Evolutionary conservation across 2,329 filamentous ascomycete genomes (phyloP).

Genomic region (Aspergillus sp.): DNA sequence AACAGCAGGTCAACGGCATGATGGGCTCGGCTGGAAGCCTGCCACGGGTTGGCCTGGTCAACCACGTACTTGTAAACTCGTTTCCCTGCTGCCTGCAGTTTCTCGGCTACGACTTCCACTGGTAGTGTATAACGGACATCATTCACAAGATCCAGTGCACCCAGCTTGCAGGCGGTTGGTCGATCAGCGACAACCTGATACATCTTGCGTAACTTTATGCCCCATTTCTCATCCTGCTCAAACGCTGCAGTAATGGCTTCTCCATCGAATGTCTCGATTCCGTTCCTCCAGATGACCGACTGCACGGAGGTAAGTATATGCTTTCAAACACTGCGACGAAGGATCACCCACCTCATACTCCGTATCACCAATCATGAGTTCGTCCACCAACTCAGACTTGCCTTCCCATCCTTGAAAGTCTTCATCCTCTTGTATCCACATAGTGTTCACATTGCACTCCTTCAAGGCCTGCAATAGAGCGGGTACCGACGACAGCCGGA

Average conservation of each 20-base stretch:
- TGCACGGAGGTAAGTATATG: slow-evolving; percentile 17
- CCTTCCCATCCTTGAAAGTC: slow-evolving; percentile 42
- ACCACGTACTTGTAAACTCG: slow-evolving; percentile 45
- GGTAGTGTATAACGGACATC: slow-evolving; percentile 35
- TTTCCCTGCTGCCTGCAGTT: slow-evolving; percentile 28
- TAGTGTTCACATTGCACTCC: slow-evolving; percentile 43
- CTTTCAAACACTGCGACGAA: too few species aligned
- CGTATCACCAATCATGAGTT: slow-evolving; percentile 48
- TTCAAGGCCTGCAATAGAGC: slow-evolving; percentile 38
- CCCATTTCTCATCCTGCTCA: slow-evolving; percentile 31
- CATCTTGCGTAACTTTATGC: slow-evolving; percentile 37
- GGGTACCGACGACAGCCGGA: slow-evolving; percentile 33
- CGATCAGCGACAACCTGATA: slow-evolving; percentile 48
- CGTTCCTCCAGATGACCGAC: slow-evolving; percentile 50
- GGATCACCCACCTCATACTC: slow-evolving; percentile 43
- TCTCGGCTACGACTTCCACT: slow-evolving; percentile 33
- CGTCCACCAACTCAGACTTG: slow-evolving; percentile 34
- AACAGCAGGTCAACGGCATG: slow-evolving; percentile 53
- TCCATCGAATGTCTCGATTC: slow-evolving; percentile 41
- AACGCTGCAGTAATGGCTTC: slow-evolving; percentile 40
- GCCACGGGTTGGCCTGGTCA: slow-evolving; percentile 53
- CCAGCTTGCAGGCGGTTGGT: slow-evolving; percentile 43
- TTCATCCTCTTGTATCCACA: slow-evolving; percentile 46
- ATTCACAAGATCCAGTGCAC: slow-evolving; percentile 42
- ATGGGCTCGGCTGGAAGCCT: slow-evolving; percentile 49